Percentiles rank a stretch among this genome's conserved stretches.
Conservation (phyloP, 495 filamentous ascomycete species). For the Schizothecium vesticola region DNA sequence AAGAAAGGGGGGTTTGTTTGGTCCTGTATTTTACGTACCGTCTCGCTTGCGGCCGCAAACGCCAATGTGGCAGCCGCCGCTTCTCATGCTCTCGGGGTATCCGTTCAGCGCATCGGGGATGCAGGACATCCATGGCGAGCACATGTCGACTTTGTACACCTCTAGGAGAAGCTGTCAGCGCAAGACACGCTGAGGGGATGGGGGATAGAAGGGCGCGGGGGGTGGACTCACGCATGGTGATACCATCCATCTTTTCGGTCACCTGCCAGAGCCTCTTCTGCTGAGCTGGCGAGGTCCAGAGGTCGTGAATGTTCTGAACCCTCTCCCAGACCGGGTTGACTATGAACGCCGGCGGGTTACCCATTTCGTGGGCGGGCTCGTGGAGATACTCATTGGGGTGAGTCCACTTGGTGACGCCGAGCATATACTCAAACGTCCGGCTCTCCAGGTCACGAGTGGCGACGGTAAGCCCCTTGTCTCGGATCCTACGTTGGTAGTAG, state of each 20-base stretch:
- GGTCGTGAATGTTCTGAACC: slow-evolving; percentile 6
- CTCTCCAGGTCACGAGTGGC: slow-evolving; percentile 5
- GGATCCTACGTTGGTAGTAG: neutral
- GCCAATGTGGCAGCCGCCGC: slow-evolving; percentile 8
- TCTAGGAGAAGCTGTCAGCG: neutral
- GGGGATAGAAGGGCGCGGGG: neutral
- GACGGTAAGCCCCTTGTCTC: neutral
- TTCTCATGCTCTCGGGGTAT: slow-evolving; percentile 3
- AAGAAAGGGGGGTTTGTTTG: no score
- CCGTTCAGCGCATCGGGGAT: slow-evolving; percentile 3
- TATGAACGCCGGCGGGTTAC: slow-evolving; percentile 14
- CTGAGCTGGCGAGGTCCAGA: neutral
- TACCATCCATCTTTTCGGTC: slow-evolving; percentile 25
- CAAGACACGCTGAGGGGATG: neutral
- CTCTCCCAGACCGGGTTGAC: slow-evolving; percentile 10
- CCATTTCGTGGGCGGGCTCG: slow-evolving; percentile 8
- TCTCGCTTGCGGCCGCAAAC: slow-evolving; percentile 8
- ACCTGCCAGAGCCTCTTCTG: slow-evolving; percentile 15
- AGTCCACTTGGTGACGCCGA: slow-evolving; percentile 20
- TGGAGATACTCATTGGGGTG: neutral
- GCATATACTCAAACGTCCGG: slow-evolving; percentile 7
- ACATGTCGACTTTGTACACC: slow-evolving; percentile 16
- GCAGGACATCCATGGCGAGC: slow-evolving; percentile 2
- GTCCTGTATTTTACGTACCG: no score
- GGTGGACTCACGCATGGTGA: slow-evolving; percentile 13